These are phyloP conservation scores for Cladosporium sphaerospermum DNA, from an alignment of 2,329 filamentous ascomycete species.

Conservation along the genomic window DNA sequence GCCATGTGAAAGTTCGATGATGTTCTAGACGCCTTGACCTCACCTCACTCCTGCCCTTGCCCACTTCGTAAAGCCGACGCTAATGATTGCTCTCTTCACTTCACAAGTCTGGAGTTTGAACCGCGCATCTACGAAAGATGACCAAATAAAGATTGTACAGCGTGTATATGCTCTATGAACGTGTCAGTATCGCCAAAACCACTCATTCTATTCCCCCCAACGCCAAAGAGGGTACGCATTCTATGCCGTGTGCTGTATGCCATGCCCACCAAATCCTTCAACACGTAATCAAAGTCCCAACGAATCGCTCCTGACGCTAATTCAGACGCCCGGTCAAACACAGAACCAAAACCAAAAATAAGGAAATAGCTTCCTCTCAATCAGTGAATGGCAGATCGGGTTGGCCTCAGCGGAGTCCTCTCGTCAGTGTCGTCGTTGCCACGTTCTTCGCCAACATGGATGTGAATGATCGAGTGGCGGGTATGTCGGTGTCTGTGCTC, in stretches of 20 bases:
- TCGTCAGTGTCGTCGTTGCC: background rate
- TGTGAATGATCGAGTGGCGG: constrained; percentile 3
- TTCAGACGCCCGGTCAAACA: too few species aligned
- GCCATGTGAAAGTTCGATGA: too few species aligned
- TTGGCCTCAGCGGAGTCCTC: constrained; percentile 9
- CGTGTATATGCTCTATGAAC: background rate
- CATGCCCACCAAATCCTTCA: background rate
- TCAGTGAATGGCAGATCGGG: background rate
- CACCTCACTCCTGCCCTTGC: too few species aligned
- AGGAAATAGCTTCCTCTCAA: too few species aligned
- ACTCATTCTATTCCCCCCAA: background rate
- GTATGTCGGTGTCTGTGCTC: background rate
- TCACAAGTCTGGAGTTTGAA: too few species aligned
- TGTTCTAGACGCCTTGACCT: too few species aligned
- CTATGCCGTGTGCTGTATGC: background rate
- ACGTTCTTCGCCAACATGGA: background rate
- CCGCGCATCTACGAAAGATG: too few species aligned
- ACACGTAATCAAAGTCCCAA: too few species aligned
- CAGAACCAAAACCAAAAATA: too few species aligned
- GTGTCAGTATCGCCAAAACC: background rate
- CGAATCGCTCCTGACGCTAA: too few species aligned
- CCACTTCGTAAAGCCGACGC: too few species aligned
- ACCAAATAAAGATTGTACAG: background rate
- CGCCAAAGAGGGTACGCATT: background rate
- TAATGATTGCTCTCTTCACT: too few species aligned